Base-by-base conservation (phyloP, 1,284 basidiomycete genomes). In the Termitomyces sp. region DNA sequence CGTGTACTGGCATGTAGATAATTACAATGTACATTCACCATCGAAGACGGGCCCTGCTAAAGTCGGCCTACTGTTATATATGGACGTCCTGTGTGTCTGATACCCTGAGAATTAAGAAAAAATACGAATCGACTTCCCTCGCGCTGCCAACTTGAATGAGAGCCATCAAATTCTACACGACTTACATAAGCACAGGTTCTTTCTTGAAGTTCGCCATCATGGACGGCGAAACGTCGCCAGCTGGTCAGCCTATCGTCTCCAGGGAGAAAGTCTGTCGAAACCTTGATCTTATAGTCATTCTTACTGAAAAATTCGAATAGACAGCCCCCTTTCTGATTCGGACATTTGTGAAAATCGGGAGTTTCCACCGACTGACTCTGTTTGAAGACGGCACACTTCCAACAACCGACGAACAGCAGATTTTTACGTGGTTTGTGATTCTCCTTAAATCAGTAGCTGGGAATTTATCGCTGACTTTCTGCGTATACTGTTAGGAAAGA, bases 301-400 rank as follows among this genome's bases (percentile, higher is more conserved):
- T 43, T 6, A 24, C 30, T 33, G 34, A 36, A 3, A 53, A 39
- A 6, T 38, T 13, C 33, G 15, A 28, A 9, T 43, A 91, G 88
- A 88, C 83, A 8, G 77, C 84, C 0, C 88, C 89, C 5, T 91
- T 91, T 68, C 79, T 91, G 55, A 81, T 91, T 33, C 78, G 89
- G 53, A 77, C 88, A n/a, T 91, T 91, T 68, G 77, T 91, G 55
- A 90, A 90, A 78, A 80, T 88, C 39, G 86, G 86, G 12, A 72
- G 79, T 31, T 90, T 89, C 66, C 89, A 91, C 65, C 77, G 84
- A 45, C 69, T 88, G 36, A 70, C 73, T 1, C 72, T 88, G 55
- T 91, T 91, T 61, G 86, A 91, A 64, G 86, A 90, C 58, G 83
- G 85, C 0, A 78, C 79, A 2, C 72, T 87, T 5, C 88, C 88